These are phyloP conservation scores for Pezizomycotina sp. DNA, from an alignment of 2,329 filamentous ascomycete genomes.

Conservation along the genomic window DNA sequence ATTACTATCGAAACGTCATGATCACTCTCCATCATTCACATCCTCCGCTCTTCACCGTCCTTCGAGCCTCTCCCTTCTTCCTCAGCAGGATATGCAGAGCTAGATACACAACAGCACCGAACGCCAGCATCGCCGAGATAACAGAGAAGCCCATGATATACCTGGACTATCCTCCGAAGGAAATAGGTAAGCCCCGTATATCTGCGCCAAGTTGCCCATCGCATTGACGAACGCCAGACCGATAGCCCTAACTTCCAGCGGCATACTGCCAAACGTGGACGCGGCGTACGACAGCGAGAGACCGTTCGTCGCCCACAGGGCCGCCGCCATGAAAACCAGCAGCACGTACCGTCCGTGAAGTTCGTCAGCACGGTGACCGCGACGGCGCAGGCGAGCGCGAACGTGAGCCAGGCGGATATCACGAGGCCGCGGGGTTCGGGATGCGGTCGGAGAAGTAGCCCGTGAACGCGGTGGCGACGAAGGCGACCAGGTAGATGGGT, in stretches of 20 bases:
- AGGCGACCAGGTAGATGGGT: conserved; percentile 39
- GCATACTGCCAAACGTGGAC: conserved; percentile 36
- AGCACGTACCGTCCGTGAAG: conserved; percentile 39
- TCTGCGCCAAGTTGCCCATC: conserved; percentile 39
- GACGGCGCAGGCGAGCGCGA: conserved; percentile 31
- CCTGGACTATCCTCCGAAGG: conserved; percentile 36
- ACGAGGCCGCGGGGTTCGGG: conserved; percentile 35
- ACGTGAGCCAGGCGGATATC: conserved; percentile 35
- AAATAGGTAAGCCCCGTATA: conserved; percentile 41
- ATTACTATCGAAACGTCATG: too few species aligned
- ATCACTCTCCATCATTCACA: too few species aligned
- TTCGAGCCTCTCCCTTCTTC: conserved; percentile 9
- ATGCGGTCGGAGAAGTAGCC: conserved; percentile 36
- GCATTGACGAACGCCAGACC: conserved; percentile 38
- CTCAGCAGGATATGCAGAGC: conserved; percentile 25
- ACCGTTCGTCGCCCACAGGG: conserved; percentile 39
- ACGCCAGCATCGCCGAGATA: conserved; percentile 27
- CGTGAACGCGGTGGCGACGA: conserved; percentile 35
- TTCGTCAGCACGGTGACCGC: conserved; percentile 35
- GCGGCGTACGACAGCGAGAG: conserved; percentile 37
- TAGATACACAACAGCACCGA: conserved; percentile 26
- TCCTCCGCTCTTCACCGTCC: too few species aligned
- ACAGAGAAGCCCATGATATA: conserved; percentile 34
- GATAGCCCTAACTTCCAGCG: conserved; percentile 37
- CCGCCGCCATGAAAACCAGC: conserved; percentile 40